Evolutionary conservation across 108 stramenopile genomes (phyloP).

Genomic region (Skeletonema costatum): DNA sequence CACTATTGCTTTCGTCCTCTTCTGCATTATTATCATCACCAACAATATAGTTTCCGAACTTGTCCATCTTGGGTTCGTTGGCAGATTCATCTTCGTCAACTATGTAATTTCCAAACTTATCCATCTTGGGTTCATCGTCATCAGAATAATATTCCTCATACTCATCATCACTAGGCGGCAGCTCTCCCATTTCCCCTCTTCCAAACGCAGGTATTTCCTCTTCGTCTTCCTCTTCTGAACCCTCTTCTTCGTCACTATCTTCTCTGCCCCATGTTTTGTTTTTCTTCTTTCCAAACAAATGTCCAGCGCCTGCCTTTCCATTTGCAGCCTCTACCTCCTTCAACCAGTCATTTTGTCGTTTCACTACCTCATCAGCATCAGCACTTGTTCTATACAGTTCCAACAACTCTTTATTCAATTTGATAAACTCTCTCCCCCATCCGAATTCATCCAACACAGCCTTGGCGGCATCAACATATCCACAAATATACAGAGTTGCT

Average conservation of each 20-base stretch:
- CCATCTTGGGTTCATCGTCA: conserved; percentile 10
- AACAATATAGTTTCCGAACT: neutral
- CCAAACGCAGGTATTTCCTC: conserved; percentile 38
- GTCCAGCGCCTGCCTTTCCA: conserved; percentile 41
- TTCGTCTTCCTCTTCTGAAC: conserved; percentile 22
- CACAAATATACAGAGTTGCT: conserved; percentile 93
- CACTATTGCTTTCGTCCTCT: neutral
- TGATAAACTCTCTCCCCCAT: conserved; percentile 95
- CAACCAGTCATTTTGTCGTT: conserved; percentile 88
- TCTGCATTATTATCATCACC: neutral
- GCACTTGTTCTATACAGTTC: conserved; percentile 81
- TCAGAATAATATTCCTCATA: conserved; percentile 53
- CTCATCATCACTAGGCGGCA: conserved; percentile 61
- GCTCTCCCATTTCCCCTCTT: conserved; percentile 44
- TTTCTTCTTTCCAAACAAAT: conserved; percentile 35
- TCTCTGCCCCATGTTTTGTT: conserved; percentile 36
- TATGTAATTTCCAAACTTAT: neutral
- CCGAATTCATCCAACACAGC: conserved; percentile 91
- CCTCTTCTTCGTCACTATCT: conserved; percentile 39
- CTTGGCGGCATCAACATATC: conserved; percentile 81
- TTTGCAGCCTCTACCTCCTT: conserved; percentile 59
- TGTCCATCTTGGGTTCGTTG: conserved; percentile 1
- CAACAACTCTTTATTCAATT: conserved; percentile 84
- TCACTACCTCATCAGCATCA: conserved; percentile 79
- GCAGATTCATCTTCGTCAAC: neutral